Conservation (phyloP, 2,329 filamentous ascomycete genomes). For the Ceratocystis harringtonii region DNA sequence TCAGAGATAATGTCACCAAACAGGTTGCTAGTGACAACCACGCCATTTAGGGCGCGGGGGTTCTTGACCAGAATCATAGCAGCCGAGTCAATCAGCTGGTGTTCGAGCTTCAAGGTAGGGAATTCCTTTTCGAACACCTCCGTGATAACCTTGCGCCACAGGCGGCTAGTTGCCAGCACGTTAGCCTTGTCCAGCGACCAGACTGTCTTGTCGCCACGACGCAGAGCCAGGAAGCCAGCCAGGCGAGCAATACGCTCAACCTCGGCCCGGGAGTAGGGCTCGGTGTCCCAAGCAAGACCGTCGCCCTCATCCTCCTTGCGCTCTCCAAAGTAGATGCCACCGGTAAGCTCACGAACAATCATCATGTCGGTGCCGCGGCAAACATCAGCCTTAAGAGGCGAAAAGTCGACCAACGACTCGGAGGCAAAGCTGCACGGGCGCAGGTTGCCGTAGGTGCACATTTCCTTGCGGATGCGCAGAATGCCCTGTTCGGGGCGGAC, state of each 20-base stretch:
- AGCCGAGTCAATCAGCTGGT: slow-evolving; percentile 91
- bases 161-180: slow-evolving; percentile 72
- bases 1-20: slow-evolving; percentile 95
- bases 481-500: slow-evolving; percentile 89
- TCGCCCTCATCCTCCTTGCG: slow-evolving; percentile 64
- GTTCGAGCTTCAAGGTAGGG: slow-evolving; percentile 66
- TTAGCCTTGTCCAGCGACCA: slow-evolving; percentile 94
- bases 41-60: slow-evolving; percentile 71
- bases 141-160: slow-evolving; percentile 78
- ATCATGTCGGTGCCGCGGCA: slow-evolving; percentile 83
- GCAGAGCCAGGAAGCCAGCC: slow-evolving; percentile 65
- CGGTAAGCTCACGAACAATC: slow-evolving; percentile 81
- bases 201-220: slow-evolving; percentile 52
- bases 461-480: slow-evolving; percentile 79
- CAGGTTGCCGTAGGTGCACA: slow-evolving; percentile 88
- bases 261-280: slow-evolving; percentile 72
- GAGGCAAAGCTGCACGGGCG: slow-evolving; percentile 93
- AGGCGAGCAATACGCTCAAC: slow-evolving; percentile 78
- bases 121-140: slow-evolving; percentile 82
- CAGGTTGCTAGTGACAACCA: slow-evolving; percentile 83
- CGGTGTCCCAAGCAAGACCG: slow-evolving; percentile 64
- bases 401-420: slow-evolving; percentile 65
- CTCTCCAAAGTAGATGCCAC: slow-evolving; percentile 91
- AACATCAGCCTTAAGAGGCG: slow-evolving; percentile 72
- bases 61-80: slow-evolving; percentile 98